Evolutionary conservation across 345 rosid genomes (phyloP), one percentile per base, ranked within the genome.

Genomic region (Kandelia obovata): DNA sequence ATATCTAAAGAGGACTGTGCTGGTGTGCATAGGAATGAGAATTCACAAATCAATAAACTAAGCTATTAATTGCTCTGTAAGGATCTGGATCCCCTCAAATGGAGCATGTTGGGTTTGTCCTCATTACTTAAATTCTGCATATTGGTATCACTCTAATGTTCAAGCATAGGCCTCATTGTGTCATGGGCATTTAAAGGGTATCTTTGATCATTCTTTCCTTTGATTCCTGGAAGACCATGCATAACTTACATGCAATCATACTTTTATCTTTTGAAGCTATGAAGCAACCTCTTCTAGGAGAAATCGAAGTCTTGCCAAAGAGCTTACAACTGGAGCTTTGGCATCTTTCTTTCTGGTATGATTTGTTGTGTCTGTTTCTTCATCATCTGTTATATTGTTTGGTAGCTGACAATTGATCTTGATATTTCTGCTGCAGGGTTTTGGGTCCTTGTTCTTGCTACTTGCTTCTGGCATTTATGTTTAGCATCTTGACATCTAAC

Each of bases 381-480:
- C 34, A 32, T 25, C 19, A 25, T 37, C 62, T 53, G 59, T 55
- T 55, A 3, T 47, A 3, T 20, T 31, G 31, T 15, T 58, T 17
- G 11, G 9, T 31, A 6, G 53, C 8, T 31, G 34, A 5, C 49
- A 43, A 43, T 13, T 13, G 49, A 43, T 43, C 19, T 59, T 20
- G 23, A 5, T 66, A 53, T 69, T 35, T 28, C 27, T 79, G 76
- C 59, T 70, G 80, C 92, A 94, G 98, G 98, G 98, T 32, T 94
- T 94, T 26, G 98, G 98, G 17, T 88, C 98, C 26, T 84, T 94
- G 80, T 94, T 94, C 81, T 67, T 94, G 83, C 86, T 94, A 39
- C 93, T 95, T 70, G 86, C 97, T 68, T 83, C 89, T 8, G 99
- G 97, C 35, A 81, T 92, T 78, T 95, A 95, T 71, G 97, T 95